Evolutionary conservation across 2,329 filamentous ascomycete genomes (phyloP), one percentile per base, ranked within the genome.

Genomic region (Penicillium sp.): DNA sequence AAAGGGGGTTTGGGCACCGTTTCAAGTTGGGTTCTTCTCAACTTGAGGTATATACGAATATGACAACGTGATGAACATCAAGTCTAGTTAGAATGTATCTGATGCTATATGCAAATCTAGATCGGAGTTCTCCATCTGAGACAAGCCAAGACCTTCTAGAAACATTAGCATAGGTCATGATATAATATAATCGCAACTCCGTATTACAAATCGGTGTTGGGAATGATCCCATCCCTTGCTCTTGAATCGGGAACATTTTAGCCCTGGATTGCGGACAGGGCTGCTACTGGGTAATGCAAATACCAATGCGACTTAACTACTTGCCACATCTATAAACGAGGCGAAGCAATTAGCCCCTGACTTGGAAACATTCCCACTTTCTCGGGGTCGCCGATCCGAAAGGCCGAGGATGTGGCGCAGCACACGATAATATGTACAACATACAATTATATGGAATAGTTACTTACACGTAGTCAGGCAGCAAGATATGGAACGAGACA

Each of bases 81-180:
- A 9, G 8, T 8, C 25, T 27, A 3, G 8, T 8, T 27, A 27
- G 25, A 27, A 18, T 12, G 3, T 8, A 9, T 32, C 9, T 44
- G 10, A 32, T 15, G 23, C 8, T 31, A 13, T 16, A 15, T n/a
- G n/a, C 31, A 34, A 39, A 18, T 39, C 6, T 38, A 29, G 31
- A 31, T 40, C 39, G 9, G 15, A 21, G 16, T 18, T 46, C 6
- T 32, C 49, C 44, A 38, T 32, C 25, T 27, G 18, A n/a, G 13
- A 32, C 15, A 39, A 38, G 55, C 57, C 48, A 59, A 57, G 51
- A 18, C 18, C 50, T 59, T 52, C 50, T 40, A 55, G 57, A 59
- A 42, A 32, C 10, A 49, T 46, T 46, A n/a, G 25, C 34, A 47
- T 39, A n/a, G 47, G 6, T 25, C 25, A 7, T 8, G 25, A 12